Base-by-base conservation (phyloP, 192 early-diverging fungal genomes). In the Coemansia aciculifera region DNA sequence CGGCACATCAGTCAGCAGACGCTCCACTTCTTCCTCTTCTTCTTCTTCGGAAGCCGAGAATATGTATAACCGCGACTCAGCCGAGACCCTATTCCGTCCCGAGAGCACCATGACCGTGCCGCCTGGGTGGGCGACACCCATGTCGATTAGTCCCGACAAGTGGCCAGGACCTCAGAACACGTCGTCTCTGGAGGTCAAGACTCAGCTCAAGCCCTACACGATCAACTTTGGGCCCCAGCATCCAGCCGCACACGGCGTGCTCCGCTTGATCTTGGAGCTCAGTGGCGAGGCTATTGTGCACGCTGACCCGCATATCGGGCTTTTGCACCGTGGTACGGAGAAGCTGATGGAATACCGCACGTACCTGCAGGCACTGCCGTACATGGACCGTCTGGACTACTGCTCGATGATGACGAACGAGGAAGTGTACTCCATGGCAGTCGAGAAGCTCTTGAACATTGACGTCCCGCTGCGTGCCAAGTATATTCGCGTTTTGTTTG, bases 361-460 rank as follows among this genome's bases (percentile, higher is more conserved):
- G 6, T 99, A 99, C 74, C 84, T 96, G 39, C 97, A 99, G 81
- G 94, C 95, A 54, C 86, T 99, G 38, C 97, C 97, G 38, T 99
- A 99, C 86, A 97, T 99, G 86, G 97, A 97, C 81, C 95, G 95
- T 60, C 86, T 96, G 71, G 95, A 97, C 81, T 99, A 99, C 78
- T 91, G 95, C 59, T 99, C 97, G 42, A 99, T 99, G 95, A 99
- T 99, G 97, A 90, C 90, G 66, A 99, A 99, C 85, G 97, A 99
- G 84, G 92, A 97, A 85, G 91, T 91, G 11, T 99, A 98, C 81
- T 97, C 95, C 48, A 86, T 99, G 39, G 95, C 97, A 31, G 94
- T 98, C 13, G 97, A 99, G 80, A 99, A 99, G 77, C 87, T 99
- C 38, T 89, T 99, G 59, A 99, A 99, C 89, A 93, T 99, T 71